Conservation (phyloP, 306 rosid genomes). For the Cucurbita argyrosperma region DNA sequence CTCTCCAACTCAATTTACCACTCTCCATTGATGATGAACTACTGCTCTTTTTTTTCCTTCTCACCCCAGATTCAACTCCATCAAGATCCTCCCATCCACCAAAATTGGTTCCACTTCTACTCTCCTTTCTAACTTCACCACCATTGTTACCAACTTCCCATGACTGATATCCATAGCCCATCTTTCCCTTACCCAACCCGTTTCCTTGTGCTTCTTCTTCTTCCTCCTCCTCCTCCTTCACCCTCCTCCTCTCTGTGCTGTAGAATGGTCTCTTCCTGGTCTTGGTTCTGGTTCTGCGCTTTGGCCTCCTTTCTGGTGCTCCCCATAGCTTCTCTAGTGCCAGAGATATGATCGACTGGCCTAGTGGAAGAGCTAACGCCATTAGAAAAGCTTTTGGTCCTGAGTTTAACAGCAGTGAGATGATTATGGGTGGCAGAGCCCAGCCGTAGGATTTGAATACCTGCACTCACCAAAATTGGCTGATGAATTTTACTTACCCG, state of each 20-base stretch:
- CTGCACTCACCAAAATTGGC: slow-evolving; percentile 24
- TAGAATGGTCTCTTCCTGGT: slow-evolving; percentile 35
- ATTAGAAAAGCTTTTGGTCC: slow-evolving; percentile 91
- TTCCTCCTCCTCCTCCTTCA: slow-evolving; percentile 14
- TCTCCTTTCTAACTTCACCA: slow-evolving; percentile 20
- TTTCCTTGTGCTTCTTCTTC: slow-evolving; percentile 16
- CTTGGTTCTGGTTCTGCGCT: slow-evolving; percentile 32
- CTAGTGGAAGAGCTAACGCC: slow-evolving; percentile 84
- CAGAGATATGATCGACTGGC: slow-evolving; percentile 58
- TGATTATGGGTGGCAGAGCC: slow-evolving; percentile 50
- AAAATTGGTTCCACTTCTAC: slow-evolving; percentile 16
- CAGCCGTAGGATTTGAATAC: slow-evolving; percentile 79
- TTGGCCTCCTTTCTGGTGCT: slow-evolving; percentile 24
- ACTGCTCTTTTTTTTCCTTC: slow-evolving; percentile 16
- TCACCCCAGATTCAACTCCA: slow-evolving; percentile 19
- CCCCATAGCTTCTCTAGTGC: slow-evolving; percentile 79
- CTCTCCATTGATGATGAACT: slow-evolving; percentile 8
- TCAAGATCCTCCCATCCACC: slow-evolving; percentile 98
- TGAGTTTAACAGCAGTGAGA: slow-evolving; percentile 34
- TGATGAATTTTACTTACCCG: background rate
- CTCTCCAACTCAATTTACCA: slow-evolving; percentile 59
- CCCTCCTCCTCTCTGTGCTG: slow-evolving; percentile 9
- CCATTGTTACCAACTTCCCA: slow-evolving; percentile 52
- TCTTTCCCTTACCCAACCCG: slow-evolving; percentile 22
- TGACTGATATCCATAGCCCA: slow-evolving; percentile 46